These are phyloP conservation scores for Ziziphus jujuba DNA, from an alignment of 306 rosid genomes.

Conservation along the genomic window DNA sequence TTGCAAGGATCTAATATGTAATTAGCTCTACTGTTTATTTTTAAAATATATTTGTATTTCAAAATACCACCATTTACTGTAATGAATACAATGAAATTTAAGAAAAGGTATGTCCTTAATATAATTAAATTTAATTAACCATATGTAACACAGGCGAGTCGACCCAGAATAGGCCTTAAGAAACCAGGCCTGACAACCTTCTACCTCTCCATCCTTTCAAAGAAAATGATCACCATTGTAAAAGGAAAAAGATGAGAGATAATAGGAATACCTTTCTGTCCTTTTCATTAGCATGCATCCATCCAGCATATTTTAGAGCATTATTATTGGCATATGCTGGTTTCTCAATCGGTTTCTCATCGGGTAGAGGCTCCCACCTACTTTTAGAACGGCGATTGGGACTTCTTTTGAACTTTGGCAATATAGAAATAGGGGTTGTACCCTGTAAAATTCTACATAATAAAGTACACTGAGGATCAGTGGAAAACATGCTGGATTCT, in stretches of 20 bases:
- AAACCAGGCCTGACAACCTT: too few relatives aligned
- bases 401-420: slow-evolving; percentile 70
- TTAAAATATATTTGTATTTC: too few relatives aligned
- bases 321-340: slow-evolving; percentile 40
- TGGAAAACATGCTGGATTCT: not conserved
- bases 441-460: slow-evolving; percentile 50
- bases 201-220: too few relatives aligned
- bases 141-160: too few relatives aligned
- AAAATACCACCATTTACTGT: too few relatives aligned
- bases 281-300: slow-evolving; percentile 54
- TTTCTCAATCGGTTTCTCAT: slow-evolving; percentile 64
- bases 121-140: too few relatives aligned
- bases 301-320: slow-evolving; percentile 50
- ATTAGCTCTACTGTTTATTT: too few relatives aligned
- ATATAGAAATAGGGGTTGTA: slow-evolving; percentile 40
- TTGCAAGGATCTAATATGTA: too few relatives aligned
- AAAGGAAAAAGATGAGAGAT: not conserved
- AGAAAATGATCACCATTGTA: too few relatives aligned
- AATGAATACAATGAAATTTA: too few relatives aligned
- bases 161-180: too few relatives aligned
- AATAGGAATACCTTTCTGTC: slow-evolving; percentile 66
- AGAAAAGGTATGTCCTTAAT: too few relatives aligned
- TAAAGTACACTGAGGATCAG: slow-evolving; percentile 8
- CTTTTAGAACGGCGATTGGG: slow-evolving; percentile 80
- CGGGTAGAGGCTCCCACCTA: slow-evolving; percentile 97